Evolutionary conservation across 768 basidiomycete genomes (phyloP), one percentile per base, ranked within the genome.

Genomic region (Cystofilobasidium ferigula): DNA sequence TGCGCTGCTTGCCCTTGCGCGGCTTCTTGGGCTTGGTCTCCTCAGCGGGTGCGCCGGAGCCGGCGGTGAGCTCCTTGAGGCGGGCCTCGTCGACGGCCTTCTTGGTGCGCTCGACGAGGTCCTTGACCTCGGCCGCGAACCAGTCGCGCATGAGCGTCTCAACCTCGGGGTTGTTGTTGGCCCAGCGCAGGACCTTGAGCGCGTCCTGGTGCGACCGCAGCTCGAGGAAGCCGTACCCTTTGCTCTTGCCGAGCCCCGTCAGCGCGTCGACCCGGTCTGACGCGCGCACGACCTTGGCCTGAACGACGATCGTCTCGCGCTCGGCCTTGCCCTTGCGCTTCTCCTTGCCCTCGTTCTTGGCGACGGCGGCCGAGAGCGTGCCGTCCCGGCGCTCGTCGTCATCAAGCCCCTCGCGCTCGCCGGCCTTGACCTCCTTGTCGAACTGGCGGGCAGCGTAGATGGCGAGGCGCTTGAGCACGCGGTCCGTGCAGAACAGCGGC

Each of bases 211-310:
- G 95, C 32, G 79, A 82, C 57, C 84, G 78, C 82, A 95, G 82
- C 78, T 98, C 94, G 36, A 98, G 73, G 78, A 99, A 98, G 13
- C 94, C 95, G 72, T 97, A 99, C 1, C 95, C 94, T 74, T 88
- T 90, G 72, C 87, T 89, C 61, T 86, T 82, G 0, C 89, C 89
- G 71, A 89, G 87, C 4, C 88, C 88, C 0, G 88, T 90, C 45
- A 93, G 74, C 4, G 87, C 80, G 73, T 98, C 94, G 62, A 93
- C 81, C n/a, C 89, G 85, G 69, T 95, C 93, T 16, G 80, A 79
- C 75, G 90, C 87, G 14, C 94, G 85, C 18, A 95, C 85, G 68
- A 99, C 86, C 79, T 99, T 99, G 22, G 87, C 81, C 76, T 99
- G 95, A 71, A 86, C 85, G 51, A 97, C 88, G 12, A 80, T 77